Evolutionary conservation across 1,139 yeast genomes (phyloP).

Genomic region (Yamadazyma blattariae): DNA sequence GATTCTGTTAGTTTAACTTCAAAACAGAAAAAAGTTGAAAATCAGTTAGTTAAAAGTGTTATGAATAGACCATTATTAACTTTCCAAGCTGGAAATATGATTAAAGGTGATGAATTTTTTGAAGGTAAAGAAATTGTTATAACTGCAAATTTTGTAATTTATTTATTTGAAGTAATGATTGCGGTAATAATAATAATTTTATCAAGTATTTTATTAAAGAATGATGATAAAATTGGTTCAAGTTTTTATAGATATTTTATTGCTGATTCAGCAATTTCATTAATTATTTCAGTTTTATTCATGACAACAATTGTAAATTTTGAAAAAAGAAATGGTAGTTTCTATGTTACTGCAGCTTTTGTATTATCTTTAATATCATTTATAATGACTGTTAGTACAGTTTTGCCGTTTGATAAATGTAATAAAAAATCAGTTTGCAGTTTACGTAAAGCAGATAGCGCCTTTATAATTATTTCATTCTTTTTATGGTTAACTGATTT

Average conservation of each 20-base stretch:
- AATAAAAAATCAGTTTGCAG: conserved; percentile 22
- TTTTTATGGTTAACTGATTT: conserved; percentile 40
- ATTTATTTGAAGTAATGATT: conserved; percentile 32
- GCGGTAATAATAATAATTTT: conserved; percentile 33
- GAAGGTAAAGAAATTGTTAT: conserved; percentile 20
- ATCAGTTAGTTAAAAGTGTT: conserved; percentile 29
- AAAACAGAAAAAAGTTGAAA: conserved; percentile 26
- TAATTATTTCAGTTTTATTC: conserved; percentile 34
- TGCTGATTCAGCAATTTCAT: conserved; percentile 36
- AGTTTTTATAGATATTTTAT: conserved; percentile 38
- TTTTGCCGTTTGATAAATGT: conserved; percentile 24
- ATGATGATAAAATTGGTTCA: conserved; percentile 21
- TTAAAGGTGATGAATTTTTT: conserved; percentile 17
- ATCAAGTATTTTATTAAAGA: conserved; percentile 23
- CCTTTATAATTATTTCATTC: conserved; percentile 38
- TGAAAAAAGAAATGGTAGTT: conserved; percentile 42
- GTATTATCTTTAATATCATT: conserved; percentile 33
- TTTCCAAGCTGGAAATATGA: conserved; percentile 11
- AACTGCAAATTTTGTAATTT: conserved; percentile 30
- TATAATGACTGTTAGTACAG: conserved; percentile 25
- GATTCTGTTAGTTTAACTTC: conserved; percentile 20
- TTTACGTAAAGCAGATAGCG: conserved; percentile 35
- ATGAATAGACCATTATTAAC: conserved; percentile 35
- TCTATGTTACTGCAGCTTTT: conserved; percentile 37
- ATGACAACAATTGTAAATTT: conserved; percentile 35